Evolutionary conservation across 768 basidiomycete genomes (phyloP), one percentile per base, ranked within the genome.

Genomic region (Cantharellus cinnabarinus): DNA sequence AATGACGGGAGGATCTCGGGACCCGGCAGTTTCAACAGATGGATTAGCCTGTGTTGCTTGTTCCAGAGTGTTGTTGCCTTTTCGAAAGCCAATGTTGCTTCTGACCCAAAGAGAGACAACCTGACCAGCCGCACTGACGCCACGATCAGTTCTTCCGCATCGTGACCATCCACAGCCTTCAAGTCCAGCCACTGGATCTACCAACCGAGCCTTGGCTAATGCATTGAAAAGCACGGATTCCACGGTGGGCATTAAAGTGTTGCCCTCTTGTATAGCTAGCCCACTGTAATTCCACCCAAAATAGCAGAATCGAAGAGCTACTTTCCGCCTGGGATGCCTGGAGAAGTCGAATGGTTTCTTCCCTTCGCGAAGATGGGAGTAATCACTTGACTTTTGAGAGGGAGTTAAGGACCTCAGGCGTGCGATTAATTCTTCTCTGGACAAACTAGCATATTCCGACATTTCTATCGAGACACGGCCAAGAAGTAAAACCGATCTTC

Each of bases 91-190:
- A 50, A 82, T 68, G 5, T 79, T 77, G 68, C 89, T 90, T 60
- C 91, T 74, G 7, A 95, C 81, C 84, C 88, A 91, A 4, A 99
- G 74, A 56, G 85, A 89, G 56, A 97, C 76, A 34, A 98, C 91
- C 68, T 98, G 94, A 2, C 89, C 91, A 4, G 85, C 86, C 42
- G 85, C 88, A 67, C 90, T 94, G 60, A 99, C 95, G 0, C 94
- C 93, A 20, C 83, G 77, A 74, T 99, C 95, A 37, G 95, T 98
- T 66, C 95, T 72, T 7, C 95, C 94, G 69, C 95, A 97, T 63
- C 79, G 77, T 67, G 86, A 82, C 81, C 88, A 98, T 41, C 79
- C 86, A 66, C 89, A 91, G 0, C 87, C 93, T 14, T 91, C 84
- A 59, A 85, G 72, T 3, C 89, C 88, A 3, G 71, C 76, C 2